Base-by-base conservation (phyloP, 495 filamentous ascomycete species). In the Hyaloscypha variabilis region DNA sequence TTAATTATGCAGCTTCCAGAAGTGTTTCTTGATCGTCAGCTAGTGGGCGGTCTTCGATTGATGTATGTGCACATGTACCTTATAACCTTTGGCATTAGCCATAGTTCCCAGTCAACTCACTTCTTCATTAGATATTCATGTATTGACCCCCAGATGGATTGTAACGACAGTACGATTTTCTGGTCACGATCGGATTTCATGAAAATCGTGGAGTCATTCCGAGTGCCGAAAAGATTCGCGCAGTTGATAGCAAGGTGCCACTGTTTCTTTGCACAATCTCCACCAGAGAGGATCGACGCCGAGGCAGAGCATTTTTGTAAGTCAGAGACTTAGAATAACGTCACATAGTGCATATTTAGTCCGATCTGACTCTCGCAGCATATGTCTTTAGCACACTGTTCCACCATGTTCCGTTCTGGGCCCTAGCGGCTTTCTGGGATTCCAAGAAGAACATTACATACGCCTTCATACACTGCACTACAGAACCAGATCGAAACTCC, bases 381-480 rank as follows among this genome's bases (percentile, higher is more conserved):
- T 42, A 42, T 42, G 14, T 42, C 39, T 42, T 42, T 19, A 42
- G 39, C 13, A 42, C 39, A 6, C 6, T 55, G 52, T 55, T 55
- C n/a, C 52, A 55, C 28, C 52, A 55, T 55, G 24, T 8, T n/a
- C 52, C 52, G 6, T 55, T 55, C 52, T 55, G 52, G 52, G 23
- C 24, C 14, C 10, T 55, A 24, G 52, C 52, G 4, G 52, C 52
- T n/a, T 14, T n/a, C 24, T 55, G 52, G 52, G n/a, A 55, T 23
- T n/a, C 52, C 19, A 21, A 55, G 28, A 55, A 30, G 28, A 55
- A 55, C 28, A 55, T 55, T n/a, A 55, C 52, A 55, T 55, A 55
- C n/a, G 52, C 52, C 28, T 23, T 55, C 52, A 8, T 55, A 21
- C 52, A 55, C 8, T 55, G 52, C 52, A 55, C 52, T 55, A 2